Percentiles rank a stretch among this genome's conserved stretches.
These are phyloP conservation scores for Geoglossum cookeanum DNA, from an alignment of 2,329 filamentous ascomycete genomes.

Conservation along the genomic window DNA sequence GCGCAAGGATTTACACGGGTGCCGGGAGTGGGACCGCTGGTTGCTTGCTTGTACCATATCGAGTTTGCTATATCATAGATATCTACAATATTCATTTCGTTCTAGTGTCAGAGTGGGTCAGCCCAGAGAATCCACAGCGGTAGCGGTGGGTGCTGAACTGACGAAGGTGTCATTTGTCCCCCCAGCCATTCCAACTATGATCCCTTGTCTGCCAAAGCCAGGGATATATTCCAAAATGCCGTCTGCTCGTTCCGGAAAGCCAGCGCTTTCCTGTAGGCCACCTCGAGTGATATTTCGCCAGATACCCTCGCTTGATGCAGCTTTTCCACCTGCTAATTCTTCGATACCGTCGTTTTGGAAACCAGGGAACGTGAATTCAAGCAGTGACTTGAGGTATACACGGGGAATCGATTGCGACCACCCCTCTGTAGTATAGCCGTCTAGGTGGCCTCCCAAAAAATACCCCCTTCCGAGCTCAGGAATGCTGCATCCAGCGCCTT, in stretches of 20 bases:
- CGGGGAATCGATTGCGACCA: conserved; percentile 47
- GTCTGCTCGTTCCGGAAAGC: conserved; percentile 56
- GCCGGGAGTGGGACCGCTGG: conserved; percentile 37
- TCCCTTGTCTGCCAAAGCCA: conserved; percentile 54
- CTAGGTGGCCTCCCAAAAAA: conserved; percentile 63
- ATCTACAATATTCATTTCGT: conserved; percentile 52
- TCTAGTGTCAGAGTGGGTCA: conserved; percentile 17
- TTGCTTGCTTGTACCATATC: conserved; percentile 57
- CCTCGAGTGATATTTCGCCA: conserved; percentile 60
- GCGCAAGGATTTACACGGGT: conserved; percentile 49
- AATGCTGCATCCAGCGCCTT: conserved; percentile 54
- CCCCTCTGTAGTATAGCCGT: conserved; percentile 40
- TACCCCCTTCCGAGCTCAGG: conserved; percentile 51
- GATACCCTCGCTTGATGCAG: conserved; percentile 40
- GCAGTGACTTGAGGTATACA: conserved; percentile 52
- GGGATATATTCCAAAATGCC: conserved; percentile 57
- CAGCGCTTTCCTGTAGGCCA: conserved; percentile 43
- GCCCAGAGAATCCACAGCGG: neutral
- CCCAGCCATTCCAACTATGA: conserved; percentile 60
- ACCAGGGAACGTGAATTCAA: conserved; percentile 60
- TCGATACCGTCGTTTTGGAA: conserved; percentile 43
- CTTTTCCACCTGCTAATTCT: conserved; percentile 30
- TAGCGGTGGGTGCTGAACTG: conserved; percentile 12
- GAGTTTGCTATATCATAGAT: conserved; percentile 58
- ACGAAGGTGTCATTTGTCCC: conserved; percentile 50